Evolutionary conservation across 495 filamentous ascomycete genomes (phyloP).

Genomic region (Penicillium waksmanii): DNA sequence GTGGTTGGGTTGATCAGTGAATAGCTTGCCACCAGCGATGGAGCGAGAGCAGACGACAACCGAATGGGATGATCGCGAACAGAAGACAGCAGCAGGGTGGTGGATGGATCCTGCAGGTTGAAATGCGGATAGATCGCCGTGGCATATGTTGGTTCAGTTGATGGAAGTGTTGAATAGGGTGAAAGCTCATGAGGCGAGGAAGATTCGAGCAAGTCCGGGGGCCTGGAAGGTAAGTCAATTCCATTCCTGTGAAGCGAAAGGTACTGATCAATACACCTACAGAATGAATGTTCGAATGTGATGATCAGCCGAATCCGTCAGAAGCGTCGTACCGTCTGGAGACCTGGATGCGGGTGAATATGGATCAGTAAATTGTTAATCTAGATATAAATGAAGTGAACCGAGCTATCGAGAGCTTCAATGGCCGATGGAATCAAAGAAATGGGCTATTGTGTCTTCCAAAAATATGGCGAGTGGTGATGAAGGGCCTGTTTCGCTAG

Average conservation of each 20-base stretch:
- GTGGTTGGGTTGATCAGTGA: conserved; percentile 72
- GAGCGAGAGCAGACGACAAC: conserved; percentile 62
- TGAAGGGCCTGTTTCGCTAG: no score
- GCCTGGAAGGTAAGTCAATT: conserved; percentile 36
- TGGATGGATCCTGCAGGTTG: conserved; percentile 63
- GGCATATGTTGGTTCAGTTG: conserved; percentile 72
- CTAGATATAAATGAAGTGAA: not conserved
- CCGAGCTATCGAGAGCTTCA: no score
- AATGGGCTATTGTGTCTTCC: no score
- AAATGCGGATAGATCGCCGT: conserved; percentile 75
- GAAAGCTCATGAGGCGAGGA: conserved; percentile 52
- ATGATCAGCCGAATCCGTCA: conserved; percentile 75
- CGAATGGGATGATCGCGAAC: conserved; percentile 75
- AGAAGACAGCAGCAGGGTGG: conserved; percentile 70
- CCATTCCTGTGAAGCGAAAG: not conserved
- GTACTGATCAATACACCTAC: conserved; percentile 33
- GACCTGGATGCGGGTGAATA: conserved; percentile 52
- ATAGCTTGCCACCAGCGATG: conserved; percentile 61
- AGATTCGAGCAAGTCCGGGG: conserved; percentile 68
- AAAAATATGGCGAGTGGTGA: no score
- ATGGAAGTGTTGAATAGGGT: conserved; percentile 62
- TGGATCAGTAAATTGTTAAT: not conserved
- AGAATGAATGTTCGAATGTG: conserved; percentile 72
- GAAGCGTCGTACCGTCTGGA: conserved; percentile 78
- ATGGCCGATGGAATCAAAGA: no score